Evolutionary conservation across 805 yeast species (phyloP), one percentile per base, ranked within the genome.

Genomic region (Candida methanosorbosa): DNA sequence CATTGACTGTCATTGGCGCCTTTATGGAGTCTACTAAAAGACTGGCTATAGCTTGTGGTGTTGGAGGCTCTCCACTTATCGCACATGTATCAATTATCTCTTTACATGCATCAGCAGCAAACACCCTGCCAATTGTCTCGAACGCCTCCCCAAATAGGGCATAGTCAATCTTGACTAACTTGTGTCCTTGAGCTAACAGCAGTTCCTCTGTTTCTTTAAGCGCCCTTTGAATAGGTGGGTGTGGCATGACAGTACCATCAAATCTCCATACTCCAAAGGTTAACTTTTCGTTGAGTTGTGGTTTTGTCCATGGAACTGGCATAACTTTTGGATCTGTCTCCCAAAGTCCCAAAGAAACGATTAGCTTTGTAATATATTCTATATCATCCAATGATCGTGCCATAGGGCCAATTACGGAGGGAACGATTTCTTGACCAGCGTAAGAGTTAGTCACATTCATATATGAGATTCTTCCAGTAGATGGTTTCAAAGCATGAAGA

Each of bases 151-250:
- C 12, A 9, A 9, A 11, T 9, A 43, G 38, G 5, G 44, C 39
- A 32, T 46, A 54, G 5, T 52, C 17, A 9, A 38, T 39, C 4
- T 56, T 33, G 11, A 58, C 43, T 22, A 59, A 41, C 26, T 58
- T 63, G 38, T 63, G 66, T 12, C 75, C 76, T 5, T 54, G 54
- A 13, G 44, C 52, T 14, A 35, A 38, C 18, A 66, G 38, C 5
- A 34, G 34, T 1, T 38, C 47, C 18, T 46, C 40, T 5, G 59
- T 44, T 15, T 50, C 45, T 20, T 60, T 47, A 27, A 74, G 27
- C 9, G 66, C 74, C 40, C 79, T 59, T 5, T 53, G 43, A 14
- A 76, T 63, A 9, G 81, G 79, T 1, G 81, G 81, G 21, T 70
- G 70, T 11, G 81, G 80, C 38, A 61, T 56, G 12, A 68, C 62